Evolutionary conservation across 805 yeast species (phyloP).

Genomic region (Teunomyces cretensis): DNA sequence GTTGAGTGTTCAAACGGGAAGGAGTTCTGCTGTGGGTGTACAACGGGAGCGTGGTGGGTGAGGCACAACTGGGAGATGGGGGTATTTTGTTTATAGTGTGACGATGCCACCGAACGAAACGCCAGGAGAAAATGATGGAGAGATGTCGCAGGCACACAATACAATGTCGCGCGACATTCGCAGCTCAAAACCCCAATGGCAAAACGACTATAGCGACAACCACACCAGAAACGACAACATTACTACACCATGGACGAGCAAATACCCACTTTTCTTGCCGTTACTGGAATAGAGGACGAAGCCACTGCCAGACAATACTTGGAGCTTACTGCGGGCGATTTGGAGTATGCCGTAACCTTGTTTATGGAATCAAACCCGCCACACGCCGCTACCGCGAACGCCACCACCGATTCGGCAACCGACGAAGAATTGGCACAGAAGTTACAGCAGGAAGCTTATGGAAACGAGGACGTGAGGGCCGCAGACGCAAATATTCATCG

Average conservation of each 20-base stretch:
- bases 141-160: background rate
- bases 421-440: slow-evolving; percentile 51
- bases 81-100: background rate
- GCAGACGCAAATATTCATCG: slow-evolving; percentile 77
- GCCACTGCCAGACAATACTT: slow-evolving; percentile 72
- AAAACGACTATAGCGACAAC: no score
- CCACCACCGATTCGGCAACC: slow-evolving; percentile 22
- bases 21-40: background rate
- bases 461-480: slow-evolving; percentile 32
- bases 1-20: background rate
- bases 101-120: background rate
- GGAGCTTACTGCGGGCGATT: slow-evolving; percentile 71
- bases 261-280: slow-evolving; percentile 74
- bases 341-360: slow-evolving; percentile 82
- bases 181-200: no score
- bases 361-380: slow-evolving; percentile 59
- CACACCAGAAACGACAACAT: no score
- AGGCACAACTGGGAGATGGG: background rate
- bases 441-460: slow-evolving; percentile 63
- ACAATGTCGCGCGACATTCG: background rate
- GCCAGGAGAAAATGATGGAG: background rate
- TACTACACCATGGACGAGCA: slow-evolving; percentile 41
- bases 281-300: slow-evolving; percentile 72
- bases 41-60: background rate
- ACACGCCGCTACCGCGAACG: slow-evolving; percentile 7